A percentile compares a stretch with the other conserved stretches of the same genome.
phyloP scores from a whole-genome alignment of 495 filamentous ascomycete genomes.

The Tetracladium marchalianum region DNA sequence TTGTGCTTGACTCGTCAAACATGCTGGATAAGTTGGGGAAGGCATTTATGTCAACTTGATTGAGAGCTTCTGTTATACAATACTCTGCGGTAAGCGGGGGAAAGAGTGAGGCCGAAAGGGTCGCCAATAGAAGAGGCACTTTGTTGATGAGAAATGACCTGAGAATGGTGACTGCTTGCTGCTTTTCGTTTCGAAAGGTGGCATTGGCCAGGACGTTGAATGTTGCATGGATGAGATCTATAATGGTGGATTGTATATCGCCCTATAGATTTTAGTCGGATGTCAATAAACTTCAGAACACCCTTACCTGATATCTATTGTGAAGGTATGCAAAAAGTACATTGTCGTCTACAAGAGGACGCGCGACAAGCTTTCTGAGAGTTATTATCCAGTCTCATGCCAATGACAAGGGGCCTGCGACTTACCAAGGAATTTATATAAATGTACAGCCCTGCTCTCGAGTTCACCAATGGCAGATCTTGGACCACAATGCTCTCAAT shows the following conservation, averaged over 20 bases:
- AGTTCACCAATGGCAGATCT: slow-evolving; percentile 59
- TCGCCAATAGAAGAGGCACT: slow-evolving; percentile 65
- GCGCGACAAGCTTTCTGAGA: slow-evolving; percentile 54
- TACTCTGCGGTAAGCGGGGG: slow-evolving; percentile 58
- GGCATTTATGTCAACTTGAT: slow-evolving; percentile 63
- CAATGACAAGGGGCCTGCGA: neutral
- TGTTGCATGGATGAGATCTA: slow-evolving; percentile 74
- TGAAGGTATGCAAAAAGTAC: slow-evolving; percentile 69
- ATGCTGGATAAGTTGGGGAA: slow-evolving; percentile 74
- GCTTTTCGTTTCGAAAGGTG: slow-evolving; percentile 66
- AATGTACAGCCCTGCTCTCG: slow-evolving; percentile 86
- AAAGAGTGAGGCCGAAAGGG: slow-evolving; percentile 49
- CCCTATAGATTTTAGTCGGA: slow-evolving; percentile 35
- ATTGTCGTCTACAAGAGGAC: slow-evolving; percentile 75
- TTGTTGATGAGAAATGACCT: slow-evolving; percentile 93
- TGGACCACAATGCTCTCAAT: slow-evolving; percentile 42
- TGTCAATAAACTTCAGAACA: slow-evolving; percentile 1
- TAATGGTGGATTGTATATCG: slow-evolving; percentile 61
- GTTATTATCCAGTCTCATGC: neutral
- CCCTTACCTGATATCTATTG: slow-evolving; percentile 64
- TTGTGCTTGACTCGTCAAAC: slow-evolving; percentile 63
- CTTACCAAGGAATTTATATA: slow-evolving; percentile 78
- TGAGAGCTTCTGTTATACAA: slow-evolving; percentile 72
- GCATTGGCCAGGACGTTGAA: slow-evolving; percentile 87
- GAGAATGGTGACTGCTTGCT: slow-evolving; percentile 63